Percentiles rank a stretch among this genome's conserved stretches.
phyloP scores from a whole-genome alignment of 768 basidiomycete species.

The Amanita inopinata region DNA sequence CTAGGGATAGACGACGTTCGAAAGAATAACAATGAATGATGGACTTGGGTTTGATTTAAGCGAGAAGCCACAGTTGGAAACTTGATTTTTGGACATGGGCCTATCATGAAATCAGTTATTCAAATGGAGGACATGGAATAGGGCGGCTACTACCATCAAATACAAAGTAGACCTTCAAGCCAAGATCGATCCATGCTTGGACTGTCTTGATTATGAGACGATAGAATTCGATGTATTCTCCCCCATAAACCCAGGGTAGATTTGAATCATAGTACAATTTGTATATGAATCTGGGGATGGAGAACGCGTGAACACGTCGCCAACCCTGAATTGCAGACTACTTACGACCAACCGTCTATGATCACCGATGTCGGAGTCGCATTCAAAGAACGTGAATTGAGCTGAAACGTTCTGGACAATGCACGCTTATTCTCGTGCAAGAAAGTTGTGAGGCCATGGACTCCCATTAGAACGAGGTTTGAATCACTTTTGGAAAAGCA shows the following conservation, averaged over 20 bases:
- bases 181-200: constrained; percentile 58
- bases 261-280: constrained; percentile 47
- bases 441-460: constrained; percentile 44
- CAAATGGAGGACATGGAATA: constrained; percentile 8
- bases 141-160: constrained; percentile 59
- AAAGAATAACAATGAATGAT: constrained; percentile 67
- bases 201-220: constrained; percentile 41
- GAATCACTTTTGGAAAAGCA: neutral
- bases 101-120: constrained; percentile 26
- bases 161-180: constrained; percentile 61
- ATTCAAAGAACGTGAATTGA: constrained; percentile 15
- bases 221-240: constrained; percentile 57
- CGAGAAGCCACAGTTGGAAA: constrained; percentile 58
- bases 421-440: constrained; percentile 37
- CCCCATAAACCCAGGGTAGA: constrained; percentile 81
- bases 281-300: constrained; percentile 58
- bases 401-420: constrained; percentile 25
- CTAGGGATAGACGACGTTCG: constrained; percentile 65
- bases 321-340: constrained; percentile 16
- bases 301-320: constrained; percentile 9
- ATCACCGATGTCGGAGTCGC: constrained; percentile 39
- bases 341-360: constrained; percentile 86
- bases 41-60: constrained; percentile 44
- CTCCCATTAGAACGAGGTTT: constrained; percentile 33
- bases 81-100: constrained; percentile 63